Conservation (phyloP, 257 asterid genomes). For the Solanum peruvianum region DNA sequence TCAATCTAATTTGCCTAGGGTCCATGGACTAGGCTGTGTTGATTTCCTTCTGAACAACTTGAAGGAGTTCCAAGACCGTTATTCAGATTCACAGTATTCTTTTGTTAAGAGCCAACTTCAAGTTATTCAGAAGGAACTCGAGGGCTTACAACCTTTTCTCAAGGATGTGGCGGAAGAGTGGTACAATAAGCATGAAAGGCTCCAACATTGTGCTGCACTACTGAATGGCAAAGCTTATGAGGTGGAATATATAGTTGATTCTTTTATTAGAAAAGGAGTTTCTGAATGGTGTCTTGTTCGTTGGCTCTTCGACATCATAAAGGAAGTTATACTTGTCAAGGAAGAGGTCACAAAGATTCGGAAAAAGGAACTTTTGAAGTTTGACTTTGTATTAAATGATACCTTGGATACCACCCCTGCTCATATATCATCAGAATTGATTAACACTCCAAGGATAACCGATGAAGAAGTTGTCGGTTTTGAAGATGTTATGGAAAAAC, state of each 20-base stretch:
- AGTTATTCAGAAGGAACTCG: not conserved
- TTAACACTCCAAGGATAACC: not conserved
- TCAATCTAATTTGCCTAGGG: not conserved
- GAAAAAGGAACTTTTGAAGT: not conserved
- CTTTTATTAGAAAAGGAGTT: not conserved
- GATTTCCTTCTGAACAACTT: not conserved
- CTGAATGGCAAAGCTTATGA: not conserved
- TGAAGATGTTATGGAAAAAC: slow-evolving; percentile 22
- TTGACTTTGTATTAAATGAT: not conserved
- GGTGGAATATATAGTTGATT: not conserved
- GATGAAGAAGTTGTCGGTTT: slow-evolving; percentile 32
- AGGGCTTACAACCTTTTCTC: not conserved
- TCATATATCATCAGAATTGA: not conserved
- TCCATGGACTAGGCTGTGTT: not conserved
- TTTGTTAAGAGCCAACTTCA: not conserved
- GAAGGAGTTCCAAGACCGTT: not conserved
- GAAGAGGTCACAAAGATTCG: not conserved
- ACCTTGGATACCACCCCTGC: not conserved
- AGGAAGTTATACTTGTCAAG: not conserved
- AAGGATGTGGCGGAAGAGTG: not conserved
- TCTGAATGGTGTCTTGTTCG: not conserved
- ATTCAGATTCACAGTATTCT: not conserved
- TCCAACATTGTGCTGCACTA: not conserved
- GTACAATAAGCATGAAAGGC: not conserved
- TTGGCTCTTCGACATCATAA: not conserved